Evolutionary conservation across 2,329 filamentous ascomycete species (phyloP).

Genomic region (Dothideomycetes sp.): DNA sequence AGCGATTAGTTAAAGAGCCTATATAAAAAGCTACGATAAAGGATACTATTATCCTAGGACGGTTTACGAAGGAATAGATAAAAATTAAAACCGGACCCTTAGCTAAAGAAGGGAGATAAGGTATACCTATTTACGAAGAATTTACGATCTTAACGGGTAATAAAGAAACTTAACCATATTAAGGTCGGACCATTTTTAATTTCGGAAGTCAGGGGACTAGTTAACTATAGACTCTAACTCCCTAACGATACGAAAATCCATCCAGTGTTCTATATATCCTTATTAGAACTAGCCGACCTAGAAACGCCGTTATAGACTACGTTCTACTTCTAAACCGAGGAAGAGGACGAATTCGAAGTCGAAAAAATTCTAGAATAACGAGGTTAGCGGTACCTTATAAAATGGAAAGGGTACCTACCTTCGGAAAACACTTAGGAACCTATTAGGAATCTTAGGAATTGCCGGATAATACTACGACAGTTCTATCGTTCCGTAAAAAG

Average conservation of each 20-base stretch:
- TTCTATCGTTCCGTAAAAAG: neutral
- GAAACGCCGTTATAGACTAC: neutral
- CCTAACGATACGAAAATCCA: neutral
- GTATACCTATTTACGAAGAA: slow-evolving; percentile 15
- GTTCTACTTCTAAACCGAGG: neutral
- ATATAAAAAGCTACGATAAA: neutral
- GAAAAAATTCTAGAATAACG: neutral
- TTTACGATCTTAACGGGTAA: slow-evolving; percentile 11
- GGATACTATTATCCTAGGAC: slow-evolving; percentile 1
- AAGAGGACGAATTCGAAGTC: slow-evolving; percentile 1
- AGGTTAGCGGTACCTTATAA: neutral
- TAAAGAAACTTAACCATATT: slow-evolving; percentile 14
- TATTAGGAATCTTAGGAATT: neutral
- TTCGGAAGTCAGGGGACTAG: neutral
- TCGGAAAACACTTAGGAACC: neutral
- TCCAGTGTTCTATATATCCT: neutral
- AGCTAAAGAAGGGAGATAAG: slow-evolving; percentile 17
- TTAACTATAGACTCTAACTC: neutral
- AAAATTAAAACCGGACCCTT: neutral
- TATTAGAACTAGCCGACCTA: neutral
- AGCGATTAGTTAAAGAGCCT: neutral
- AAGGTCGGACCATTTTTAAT: slow-evolving; percentile 16
- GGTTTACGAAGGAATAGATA: neutral
- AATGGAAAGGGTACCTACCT: neutral
- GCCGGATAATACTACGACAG: neutral